Evolutionary conservation across 2,329 filamentous ascomycete species (phyloP), one percentile per base, ranked within the genome.

Genomic region (Ascochyta viciae-villosae): DNA sequence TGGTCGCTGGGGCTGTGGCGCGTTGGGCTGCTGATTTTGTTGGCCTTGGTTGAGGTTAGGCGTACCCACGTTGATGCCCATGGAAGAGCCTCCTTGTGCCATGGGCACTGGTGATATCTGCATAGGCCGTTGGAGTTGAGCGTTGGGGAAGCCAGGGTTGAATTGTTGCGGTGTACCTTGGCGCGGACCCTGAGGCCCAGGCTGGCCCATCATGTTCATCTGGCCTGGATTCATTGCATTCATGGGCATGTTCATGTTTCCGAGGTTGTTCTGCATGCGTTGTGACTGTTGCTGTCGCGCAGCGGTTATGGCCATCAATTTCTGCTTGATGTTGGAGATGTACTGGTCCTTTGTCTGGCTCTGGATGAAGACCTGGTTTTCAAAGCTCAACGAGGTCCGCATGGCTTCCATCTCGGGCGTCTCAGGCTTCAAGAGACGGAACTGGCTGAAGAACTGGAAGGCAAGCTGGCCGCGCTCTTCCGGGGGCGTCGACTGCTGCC

Each of bases 71-170:
- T 74, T 73, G 44, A 71, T 68, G 19, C 72, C 70, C 69, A 75
- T 74, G 9, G 64, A 62, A 2, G 72, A 68, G 15, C 67, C 66
- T 31, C 62, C 61, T 31, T 73, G 71, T 16, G 64, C 55, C 74
- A 74, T 75, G 23, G 75, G 74, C 40, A 84, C 80, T 0, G 81
- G 78, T 2, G 82, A 82, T 4, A 78, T 67, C 60, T 83, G 82
- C 76, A 83, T 79, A 23, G 74, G 80, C 22, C 78, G 79, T 50
- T 79, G 80, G 58, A 83, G 76, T 54, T 83, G 81, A 19, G 80
- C 76, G 46, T 76, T 75, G 12, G 80, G 77, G 56, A 83, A 82
- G 33, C 65, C 68, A 31, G 70, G 73, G 15, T 69, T 70, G 58
- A 79, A 77, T 49, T 79, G 78, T 50, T 77, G 76, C 29, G 76